These are phyloP conservation scores for Ophiosphaerella herpotricha DNA, from an alignment of 2,329 filamentous ascomycete species.

Conservation along the genomic window DNA sequence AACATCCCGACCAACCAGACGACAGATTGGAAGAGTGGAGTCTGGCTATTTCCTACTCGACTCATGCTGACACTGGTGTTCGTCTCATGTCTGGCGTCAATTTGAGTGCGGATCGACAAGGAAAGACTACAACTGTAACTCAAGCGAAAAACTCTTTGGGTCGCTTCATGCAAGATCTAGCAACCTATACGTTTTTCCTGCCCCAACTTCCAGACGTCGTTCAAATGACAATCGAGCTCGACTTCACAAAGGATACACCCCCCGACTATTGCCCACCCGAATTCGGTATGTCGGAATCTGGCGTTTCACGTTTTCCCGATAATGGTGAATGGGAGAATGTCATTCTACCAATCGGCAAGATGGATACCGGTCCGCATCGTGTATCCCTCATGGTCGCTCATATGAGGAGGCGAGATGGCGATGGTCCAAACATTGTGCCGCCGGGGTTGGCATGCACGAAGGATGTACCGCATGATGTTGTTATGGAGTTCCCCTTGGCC, in stretches of 20 bases:
- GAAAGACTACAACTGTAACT: background rate
- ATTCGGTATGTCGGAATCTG: background rate
- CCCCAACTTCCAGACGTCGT: background rate
- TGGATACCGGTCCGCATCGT: background rate
- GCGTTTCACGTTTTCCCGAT: background rate
- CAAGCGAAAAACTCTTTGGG: background rate
- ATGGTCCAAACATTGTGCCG: background rate
- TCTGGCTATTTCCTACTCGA: constrained; percentile 54
- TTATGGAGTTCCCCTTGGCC: background rate
- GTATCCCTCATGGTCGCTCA: background rate
- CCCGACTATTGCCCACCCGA: background rate
- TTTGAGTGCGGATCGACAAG: background rate
- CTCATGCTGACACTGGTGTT: background rate
- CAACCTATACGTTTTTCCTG: background rate
- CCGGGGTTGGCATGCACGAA: background rate
- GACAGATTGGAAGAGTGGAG: constrained; percentile 57
- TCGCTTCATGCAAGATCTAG: background rate
- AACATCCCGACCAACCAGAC: constrained; percentile 41
- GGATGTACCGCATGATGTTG: background rate
- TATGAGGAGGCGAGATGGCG: background rate
- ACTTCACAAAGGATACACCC: background rate
- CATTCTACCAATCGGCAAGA: background rate
- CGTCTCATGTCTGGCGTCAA: background rate
- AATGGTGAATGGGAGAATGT: background rate
- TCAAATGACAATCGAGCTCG: background rate